Evolutionary conservation across 1,139 yeast genomes (phyloP).

Genomic region (Starmera stellimalicola): DNA sequence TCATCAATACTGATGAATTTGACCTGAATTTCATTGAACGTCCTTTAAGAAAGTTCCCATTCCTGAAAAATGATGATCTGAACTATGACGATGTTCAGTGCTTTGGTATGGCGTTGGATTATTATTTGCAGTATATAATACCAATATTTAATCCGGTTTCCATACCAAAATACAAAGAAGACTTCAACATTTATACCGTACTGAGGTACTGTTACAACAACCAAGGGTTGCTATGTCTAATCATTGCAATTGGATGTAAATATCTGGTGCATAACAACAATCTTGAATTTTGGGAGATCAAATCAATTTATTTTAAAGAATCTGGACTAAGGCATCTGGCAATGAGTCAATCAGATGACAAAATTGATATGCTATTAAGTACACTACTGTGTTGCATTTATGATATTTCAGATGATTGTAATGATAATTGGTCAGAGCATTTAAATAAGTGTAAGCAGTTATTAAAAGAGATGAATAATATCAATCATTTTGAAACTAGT

Average conservation of each 20-base stretch:
- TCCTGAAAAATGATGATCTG: not conserved
- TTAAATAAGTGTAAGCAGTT: constrained; percentile 3
- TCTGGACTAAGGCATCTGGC: constrained; percentile 1
- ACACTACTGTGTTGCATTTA: constrained; percentile 5
- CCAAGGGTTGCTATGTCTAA: constrained; percentile 1
- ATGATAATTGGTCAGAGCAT: constrained; percentile 7
- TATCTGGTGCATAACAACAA: constrained; percentile 1
- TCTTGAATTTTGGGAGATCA: constrained; percentile 2
- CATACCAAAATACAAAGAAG: not conserved
- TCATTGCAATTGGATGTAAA: constrained; percentile 6
- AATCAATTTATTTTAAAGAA: constrained; percentile 2
- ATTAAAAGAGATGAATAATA: not conserved
- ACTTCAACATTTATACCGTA: constrained; percentile 2
- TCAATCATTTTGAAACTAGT: not conserved
- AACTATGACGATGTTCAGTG: constrained; percentile 1
- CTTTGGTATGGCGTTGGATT: constrained; percentile 1
- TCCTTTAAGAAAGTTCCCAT: not conserved
- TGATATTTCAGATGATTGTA: constrained; percentile 7
- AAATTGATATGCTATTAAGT: constrained; percentile 3
- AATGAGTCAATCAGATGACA: not conserved
- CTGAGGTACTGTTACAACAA: constrained; percentile 4
- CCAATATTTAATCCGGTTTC: constrained; percentile 7
- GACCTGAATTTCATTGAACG: not conserved
- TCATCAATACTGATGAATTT: not conserved
- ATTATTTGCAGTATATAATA: constrained; percentile 4